Evolutionary conservation across 768 basidiomycete species (phyloP).

Genomic region (Hygrophoropsis aurantiaca): DNA sequence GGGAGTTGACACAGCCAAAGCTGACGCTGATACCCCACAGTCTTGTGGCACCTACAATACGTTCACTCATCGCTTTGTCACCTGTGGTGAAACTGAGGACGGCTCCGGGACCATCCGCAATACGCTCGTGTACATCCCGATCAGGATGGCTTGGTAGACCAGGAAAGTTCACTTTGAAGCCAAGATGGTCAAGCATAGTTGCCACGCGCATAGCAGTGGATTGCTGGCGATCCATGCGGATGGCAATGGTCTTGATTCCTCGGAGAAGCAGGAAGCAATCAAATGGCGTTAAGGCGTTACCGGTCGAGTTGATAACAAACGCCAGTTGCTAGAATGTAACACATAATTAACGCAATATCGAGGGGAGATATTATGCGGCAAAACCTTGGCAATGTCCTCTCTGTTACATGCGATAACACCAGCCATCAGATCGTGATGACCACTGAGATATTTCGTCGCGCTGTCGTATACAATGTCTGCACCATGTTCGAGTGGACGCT

Average conservation of each 20-base stretch:
- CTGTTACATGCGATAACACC: constrained; percentile 91
- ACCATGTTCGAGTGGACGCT: constrained; percentile 92
- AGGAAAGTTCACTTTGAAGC: constrained; percentile 92
- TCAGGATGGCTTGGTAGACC: constrained; percentile 82
- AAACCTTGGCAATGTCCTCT: constrained; percentile 87
- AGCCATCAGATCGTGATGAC: constrained; percentile 99
- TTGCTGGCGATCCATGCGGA: constrained; percentile 96
- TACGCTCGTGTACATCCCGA: constrained; percentile 84
- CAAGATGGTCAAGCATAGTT: constrained; percentile 77
- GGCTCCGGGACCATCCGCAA: constrained; percentile 89
- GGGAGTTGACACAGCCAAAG: constrained; percentile 95
- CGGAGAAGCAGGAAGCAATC: constrained; percentile 96
- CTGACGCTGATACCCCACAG: constrained; percentile 98
- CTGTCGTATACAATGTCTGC: constrained; percentile 98
- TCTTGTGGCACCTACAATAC: constrained; percentile 87
- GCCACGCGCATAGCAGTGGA: constrained; percentile 81
- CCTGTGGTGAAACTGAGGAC: constrained; percentile 95
- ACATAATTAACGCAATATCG: neutral
- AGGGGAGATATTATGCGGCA: constrained; percentile 8
- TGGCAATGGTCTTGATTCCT: constrained; percentile 92
- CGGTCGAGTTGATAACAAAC: constrained; percentile 90
- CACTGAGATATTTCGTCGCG: constrained; percentile 95
- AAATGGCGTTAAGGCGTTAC: constrained; percentile 92
- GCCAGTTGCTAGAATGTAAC: constrained; percentile 63
- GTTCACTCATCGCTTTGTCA: constrained; percentile 85